phyloP scores from a whole-genome alignment of 768 basidiomycete genomes.

The Termitomyces sp. region DNA sequence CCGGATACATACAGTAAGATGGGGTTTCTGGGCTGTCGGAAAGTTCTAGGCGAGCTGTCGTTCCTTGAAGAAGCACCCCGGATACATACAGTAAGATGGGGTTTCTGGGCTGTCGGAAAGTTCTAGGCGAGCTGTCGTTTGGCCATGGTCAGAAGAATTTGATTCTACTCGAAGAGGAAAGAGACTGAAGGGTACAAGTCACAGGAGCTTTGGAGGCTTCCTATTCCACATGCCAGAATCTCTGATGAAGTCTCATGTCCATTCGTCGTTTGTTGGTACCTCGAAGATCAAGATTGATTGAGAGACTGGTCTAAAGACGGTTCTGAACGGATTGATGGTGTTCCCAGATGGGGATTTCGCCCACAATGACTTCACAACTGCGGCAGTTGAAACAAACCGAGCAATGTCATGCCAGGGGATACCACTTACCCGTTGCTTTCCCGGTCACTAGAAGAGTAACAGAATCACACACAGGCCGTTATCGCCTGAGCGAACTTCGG shows the following conservation, averaged over 20 bases:
- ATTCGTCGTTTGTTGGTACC: slow-evolving; percentile 6
- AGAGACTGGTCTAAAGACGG: not conserved
- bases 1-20: too few relatives aligned
- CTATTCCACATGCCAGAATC: slow-evolving; percentile 1
- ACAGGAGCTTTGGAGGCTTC: slow-evolving; percentile 2
- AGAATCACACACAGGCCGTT: not conserved
- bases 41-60: not conserved
- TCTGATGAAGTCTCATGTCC: slow-evolving; percentile 6
- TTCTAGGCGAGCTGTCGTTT: not conserved
- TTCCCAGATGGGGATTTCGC: not conserved
- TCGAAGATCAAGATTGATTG: not conserved
- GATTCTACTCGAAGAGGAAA: not conserved
- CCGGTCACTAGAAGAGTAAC: not conserved
- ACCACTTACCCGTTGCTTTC: not conserved
- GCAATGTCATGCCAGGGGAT: not conserved
- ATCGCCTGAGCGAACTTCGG: not conserved
- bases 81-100: too few relatives aligned
- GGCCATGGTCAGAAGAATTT: too few relatives aligned
- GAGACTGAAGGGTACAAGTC: not conserved
- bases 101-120: not conserved
- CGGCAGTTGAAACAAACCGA: not conserved
- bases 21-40: not conserved
- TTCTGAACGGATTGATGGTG: not conserved
- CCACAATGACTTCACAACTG: not conserved
- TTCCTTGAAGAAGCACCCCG: not conserved